These are phyloP conservation scores for Diophrys sp. DNA, from an alignment of 73 alveolate species.

Conservation along the genomic window DNA sequence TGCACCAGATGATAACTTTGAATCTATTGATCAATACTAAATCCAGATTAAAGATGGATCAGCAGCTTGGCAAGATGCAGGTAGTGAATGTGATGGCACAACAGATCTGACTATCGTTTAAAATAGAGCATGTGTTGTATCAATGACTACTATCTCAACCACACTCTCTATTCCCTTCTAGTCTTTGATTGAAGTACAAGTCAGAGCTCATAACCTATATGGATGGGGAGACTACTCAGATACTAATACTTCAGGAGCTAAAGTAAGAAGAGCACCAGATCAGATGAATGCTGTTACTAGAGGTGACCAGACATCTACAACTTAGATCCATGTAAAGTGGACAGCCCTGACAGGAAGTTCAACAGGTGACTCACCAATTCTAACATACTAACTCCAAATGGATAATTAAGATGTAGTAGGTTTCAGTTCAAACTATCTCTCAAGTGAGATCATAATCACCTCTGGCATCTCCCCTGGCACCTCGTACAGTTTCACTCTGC, in stretches of 20 bases:
- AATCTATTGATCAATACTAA: constrained; percentile 19
- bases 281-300: constrained; percentile 26
- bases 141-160: constrained; percentile 4
- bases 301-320: constrained; percentile 27
- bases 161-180: neutral
- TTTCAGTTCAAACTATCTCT: neutral
- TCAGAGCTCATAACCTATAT: constrained; percentile 25
- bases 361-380: constrained; percentile 39
- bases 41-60: neutral
- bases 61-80: neutral
- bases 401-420: constrained; percentile 37
- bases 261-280: constrained; percentile 16
- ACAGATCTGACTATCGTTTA: neutral
- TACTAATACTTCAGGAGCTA: constrained; percentile 9
- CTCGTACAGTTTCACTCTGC: constrained; percentile 22
- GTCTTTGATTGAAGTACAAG: constrained; percentile 18
- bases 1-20: too few species aligned
- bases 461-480: neutral
- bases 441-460: neutral
- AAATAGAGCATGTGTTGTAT: neutral
- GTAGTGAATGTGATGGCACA: constrained; percentile 20
- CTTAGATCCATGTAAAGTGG: constrained; percentile 45
- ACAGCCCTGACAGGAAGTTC: constrained; percentile 3
- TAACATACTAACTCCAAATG: constrained; percentile 29
- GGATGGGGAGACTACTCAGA: constrained; percentile 33